phyloP scores from a whole-genome alignment of 306 rosid genomes.

The Citrullus amarus region DNA sequence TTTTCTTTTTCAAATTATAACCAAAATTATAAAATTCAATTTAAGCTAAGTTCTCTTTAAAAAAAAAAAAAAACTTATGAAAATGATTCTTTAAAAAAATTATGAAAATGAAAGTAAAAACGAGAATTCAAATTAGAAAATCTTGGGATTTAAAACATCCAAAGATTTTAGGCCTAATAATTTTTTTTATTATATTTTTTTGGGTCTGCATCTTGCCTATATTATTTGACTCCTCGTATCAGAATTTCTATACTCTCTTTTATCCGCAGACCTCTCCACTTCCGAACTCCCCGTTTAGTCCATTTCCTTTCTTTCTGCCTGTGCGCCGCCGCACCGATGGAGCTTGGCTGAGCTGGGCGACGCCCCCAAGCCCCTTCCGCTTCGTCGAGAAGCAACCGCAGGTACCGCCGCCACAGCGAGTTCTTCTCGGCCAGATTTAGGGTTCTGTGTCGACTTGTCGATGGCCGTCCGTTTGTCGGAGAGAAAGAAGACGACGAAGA shows the following conservation, averaged over 20 bases:
- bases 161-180: neutral
- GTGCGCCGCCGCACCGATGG: constrained; percentile 15
- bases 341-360: constrained; percentile 29
- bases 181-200: neutral
- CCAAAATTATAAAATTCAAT: no score
- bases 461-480: constrained; percentile 9
- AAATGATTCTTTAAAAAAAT: no score
- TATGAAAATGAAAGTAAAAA: no score
- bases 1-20: no score
- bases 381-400: constrained; percentile 7
- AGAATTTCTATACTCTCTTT: constrained; percentile 12
- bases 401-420: neutral
- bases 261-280: constrained; percentile 21
- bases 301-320: neutral
- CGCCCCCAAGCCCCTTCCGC: constrained; percentile 10
- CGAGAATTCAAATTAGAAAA: neutral
- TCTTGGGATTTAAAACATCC: neutral
- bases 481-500: neutral
- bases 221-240: constrained; percentile 12
- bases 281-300: constrained; percentile 8
- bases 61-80: no score
- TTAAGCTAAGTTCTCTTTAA: no score
- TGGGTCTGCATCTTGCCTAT: constrained; percentile 6
- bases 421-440: neutral
- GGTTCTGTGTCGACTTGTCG: constrained; percentile 22